Percentiles rank a stretch among this genome's conserved stretches.
Conservation (phyloP, 2,329 filamentous ascomycete species). For the Fusarium acutatum region DNA sequence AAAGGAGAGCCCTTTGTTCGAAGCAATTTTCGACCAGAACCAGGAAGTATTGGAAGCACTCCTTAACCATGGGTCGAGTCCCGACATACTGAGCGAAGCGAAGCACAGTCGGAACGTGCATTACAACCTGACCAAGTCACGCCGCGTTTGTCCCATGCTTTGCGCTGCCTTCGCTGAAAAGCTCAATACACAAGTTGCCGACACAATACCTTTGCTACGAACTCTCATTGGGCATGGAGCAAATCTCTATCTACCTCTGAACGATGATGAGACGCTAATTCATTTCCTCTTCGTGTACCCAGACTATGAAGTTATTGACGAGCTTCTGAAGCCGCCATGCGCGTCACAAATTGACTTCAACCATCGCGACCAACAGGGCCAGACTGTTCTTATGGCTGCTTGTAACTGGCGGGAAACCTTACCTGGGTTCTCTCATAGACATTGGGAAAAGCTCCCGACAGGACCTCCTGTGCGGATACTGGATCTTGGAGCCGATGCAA, state of each 20-base stretch:
- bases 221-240: slow-evolving; percentile 18
- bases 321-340: slow-evolving; percentile 23
- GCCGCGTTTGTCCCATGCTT: slow-evolving; percentile 16
- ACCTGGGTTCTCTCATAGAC: background rate
- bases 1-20: slow-evolving; percentile 13
- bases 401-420: slow-evolving; percentile 5
- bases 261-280: slow-evolving; percentile 24
- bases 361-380: slow-evolving; percentile 22
- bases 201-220: slow-evolving; percentile 1
- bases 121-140: background rate
- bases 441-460: background rate
- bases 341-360: slow-evolving; percentile 28
- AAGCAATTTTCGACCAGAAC: slow-evolving; percentile 13
- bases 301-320: background rate
- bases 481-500: slow-evolving; percentile 20
- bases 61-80: slow-evolving; percentile 17
- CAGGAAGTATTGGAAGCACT: slow-evolving; percentile 8
- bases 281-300: slow-evolving; percentile 28
- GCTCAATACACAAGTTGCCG: background rate
- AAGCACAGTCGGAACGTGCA: background rate
- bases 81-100: slow-evolving; percentile 3
- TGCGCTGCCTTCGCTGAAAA: background rate
- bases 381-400: slow-evolving; percentile 32
- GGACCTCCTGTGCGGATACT: slow-evolving; percentile 14
- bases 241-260: slow-evolving; percentile 27